phyloP scores from a whole-genome alignment of 2,329 filamentous ascomycete genomes.

The Fusarium armeniacum region DNA sequence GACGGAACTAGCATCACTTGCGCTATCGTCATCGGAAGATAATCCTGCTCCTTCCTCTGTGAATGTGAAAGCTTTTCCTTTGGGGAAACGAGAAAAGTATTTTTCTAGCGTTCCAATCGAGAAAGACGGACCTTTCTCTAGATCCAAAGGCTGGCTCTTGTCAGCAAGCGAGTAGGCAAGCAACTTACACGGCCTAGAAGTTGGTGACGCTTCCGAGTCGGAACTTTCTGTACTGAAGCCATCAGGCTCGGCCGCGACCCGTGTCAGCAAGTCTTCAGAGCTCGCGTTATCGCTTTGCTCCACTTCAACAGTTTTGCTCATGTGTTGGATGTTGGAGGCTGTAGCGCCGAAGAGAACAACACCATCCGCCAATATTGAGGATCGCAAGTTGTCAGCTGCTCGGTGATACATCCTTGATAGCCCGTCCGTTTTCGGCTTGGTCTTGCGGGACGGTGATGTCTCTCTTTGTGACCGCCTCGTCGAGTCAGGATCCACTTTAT shows the following conservation, averaged over 20 bases:
- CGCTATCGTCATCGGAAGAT: constrained; percentile 53
- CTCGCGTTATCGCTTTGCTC: constrained; percentile 16
- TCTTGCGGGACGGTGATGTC: background rate
- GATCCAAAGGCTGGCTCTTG: constrained; percentile 42
- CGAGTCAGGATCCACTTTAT: constrained; percentile 21
- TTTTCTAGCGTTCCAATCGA: constrained; percentile 51
- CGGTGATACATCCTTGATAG: constrained; percentile 49
- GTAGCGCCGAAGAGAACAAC: constrained; percentile 53
- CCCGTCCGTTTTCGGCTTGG: constrained; percentile 37
- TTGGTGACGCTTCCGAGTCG: constrained; percentile 49
- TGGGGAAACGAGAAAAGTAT: constrained; percentile 52
- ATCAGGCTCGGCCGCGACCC: constrained; percentile 40
- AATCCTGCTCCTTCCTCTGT: constrained; percentile 49
- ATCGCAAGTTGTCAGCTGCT: constrained; percentile 51
- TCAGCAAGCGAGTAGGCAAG: constrained; percentile 51
- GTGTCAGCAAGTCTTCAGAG: constrained; percentile 38
- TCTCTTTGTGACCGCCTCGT: constrained; percentile 2
- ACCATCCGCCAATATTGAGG: constrained; percentile 52
- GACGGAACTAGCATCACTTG: constrained; percentile 41
- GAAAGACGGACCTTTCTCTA: constrained; percentile 50
- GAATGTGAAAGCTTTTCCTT: constrained; percentile 52
- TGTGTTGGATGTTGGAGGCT: constrained; percentile 35
- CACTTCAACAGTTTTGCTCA: constrained; percentile 10
- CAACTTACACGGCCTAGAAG: constrained; percentile 49
- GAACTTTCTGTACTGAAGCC: constrained; percentile 48